Base-by-base conservation (phyloP, 345 rosid genomes). In the Gossypium anomalum region DNA sequence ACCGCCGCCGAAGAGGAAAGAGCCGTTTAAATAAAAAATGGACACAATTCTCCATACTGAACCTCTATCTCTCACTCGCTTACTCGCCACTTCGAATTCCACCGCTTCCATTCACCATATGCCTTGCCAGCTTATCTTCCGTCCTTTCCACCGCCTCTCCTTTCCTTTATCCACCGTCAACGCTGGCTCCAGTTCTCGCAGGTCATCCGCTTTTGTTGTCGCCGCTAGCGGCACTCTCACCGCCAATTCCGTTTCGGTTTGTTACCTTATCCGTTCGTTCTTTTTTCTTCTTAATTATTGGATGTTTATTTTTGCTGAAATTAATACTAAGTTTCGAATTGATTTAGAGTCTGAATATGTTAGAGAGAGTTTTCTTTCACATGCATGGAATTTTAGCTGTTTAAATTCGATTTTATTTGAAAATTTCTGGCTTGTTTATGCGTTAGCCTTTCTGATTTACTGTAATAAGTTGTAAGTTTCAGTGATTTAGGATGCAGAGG, bases 161-260 rank as follows among this genome's bases (percentile, higher is more conserved):
- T 74, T 71, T 9, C 43, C 76, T 53, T 61, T 79, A 11, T 69
- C 79, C 55, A 34, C 84, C 58, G 74, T 62, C 45, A 52, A 59
- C 56, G 51, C 11, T 41, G 71, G 43, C 25, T 73, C 55, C 73
- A 70, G 64, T 43, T 71, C 74, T 48, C 78, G 82, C 15, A 74
- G 77, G 73, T 74, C 89, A 15, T 82, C 79, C 34, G 22, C 68
- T 61, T 82, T 79, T 22, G 48, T 63, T 43, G 72, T 85, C 72
- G 71, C 81, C 7, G 71, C 87, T 56, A 27, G 80, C n/a, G 87
- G 84, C 67, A 78, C 87, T 68, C 82, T 90, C 77, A 86, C 81
- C 74, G 84, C 83, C 75, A 86, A 87, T 75, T 85, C 89, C 0
- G 80, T 83, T 45, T 82, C 92, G 83, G 91, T 88, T 63, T 56